Evolutionary conservation across 495 filamentous ascomycete species (phyloP).

Genomic region (Platismatia glauca): DNA sequence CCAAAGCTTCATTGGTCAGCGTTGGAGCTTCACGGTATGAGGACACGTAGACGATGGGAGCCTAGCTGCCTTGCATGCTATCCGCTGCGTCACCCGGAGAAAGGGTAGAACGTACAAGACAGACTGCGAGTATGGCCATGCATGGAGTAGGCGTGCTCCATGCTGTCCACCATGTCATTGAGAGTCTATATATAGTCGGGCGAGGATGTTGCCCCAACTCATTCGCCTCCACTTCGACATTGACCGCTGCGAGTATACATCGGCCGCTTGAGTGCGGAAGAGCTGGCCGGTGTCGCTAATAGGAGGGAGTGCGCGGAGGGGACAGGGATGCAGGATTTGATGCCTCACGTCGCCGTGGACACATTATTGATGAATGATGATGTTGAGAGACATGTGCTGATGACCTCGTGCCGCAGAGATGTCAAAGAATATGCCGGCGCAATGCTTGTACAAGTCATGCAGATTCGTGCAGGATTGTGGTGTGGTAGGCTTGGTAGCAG

Average conservation of each 20-base stretch:
- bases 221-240: slow-evolving; percentile 22
- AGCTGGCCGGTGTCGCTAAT: slow-evolving; percentile 16
- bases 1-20: slow-evolving; percentile 22
- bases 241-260: slow-evolving; percentile 18
- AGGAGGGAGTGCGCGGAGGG: background rate
- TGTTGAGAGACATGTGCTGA: background rate
- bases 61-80: background rate
- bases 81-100: background rate
- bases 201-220: slow-evolving; percentile 15
- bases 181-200: slow-evolving; percentile 10
- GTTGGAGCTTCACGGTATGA: background rate
- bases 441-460: slow-evolving; percentile 24
- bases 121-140: slow-evolving; percentile 23
- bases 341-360: slow-evolving; percentile 4
- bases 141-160: slow-evolving; percentile 23
- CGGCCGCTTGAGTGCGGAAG: slow-evolving; percentile 4
- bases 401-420: background rate
- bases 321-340: slow-evolving; percentile 3
- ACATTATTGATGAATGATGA: slow-evolving; percentile 8
- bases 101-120: slow-evolving; percentile 21
- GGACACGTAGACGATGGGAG: background rate
- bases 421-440: slow-evolving; percentile 15
- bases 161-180: slow-evolving; percentile 22
- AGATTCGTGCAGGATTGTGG: slow-evolving; percentile 19
- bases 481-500: slow-evolving; percentile 10